phyloP scores from a whole-genome alignment of 768 basidiomycete genomes.

The Antrodiella citrinella region DNA sequence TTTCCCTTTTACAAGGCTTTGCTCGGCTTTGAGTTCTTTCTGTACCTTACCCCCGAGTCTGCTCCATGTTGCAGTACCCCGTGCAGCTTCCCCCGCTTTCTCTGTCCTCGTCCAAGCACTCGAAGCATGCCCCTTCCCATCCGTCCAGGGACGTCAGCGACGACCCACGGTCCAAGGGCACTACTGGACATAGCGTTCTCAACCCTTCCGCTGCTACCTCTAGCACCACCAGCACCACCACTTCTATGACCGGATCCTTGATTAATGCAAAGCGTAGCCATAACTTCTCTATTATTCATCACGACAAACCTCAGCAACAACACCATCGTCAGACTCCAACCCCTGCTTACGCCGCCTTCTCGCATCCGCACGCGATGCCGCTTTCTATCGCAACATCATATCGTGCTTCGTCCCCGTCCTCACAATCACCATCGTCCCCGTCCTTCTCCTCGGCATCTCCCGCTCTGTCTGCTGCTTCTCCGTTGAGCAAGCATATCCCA shows the following conservation, averaged over 20 bases:
- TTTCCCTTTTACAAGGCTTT: not conserved
- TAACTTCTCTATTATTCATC: not conserved
- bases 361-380: constrained; percentile 21
- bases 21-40: not conserved
- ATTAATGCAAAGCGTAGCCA: not conserved
- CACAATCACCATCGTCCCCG: constrained; percentile 27
- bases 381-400: constrained; percentile 25
- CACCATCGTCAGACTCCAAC: constrained; percentile 4
- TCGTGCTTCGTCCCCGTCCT: constrained; percentile 18
- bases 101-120: constrained; percentile 24
- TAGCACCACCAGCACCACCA: not conserved
- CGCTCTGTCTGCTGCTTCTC: constrained; percentile 15
- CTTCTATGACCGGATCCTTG: not conserved
- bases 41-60: not conserved
- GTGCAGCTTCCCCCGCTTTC: constrained; percentile 26
- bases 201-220: not conserved
- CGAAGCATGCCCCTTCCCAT: constrained; percentile 16
- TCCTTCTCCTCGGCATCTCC: constrained; percentile 25
- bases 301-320: not conserved
- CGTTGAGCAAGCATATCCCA: constrained; percentile 10
- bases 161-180: constrained; percentile 8
- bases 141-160: constrained; percentile 7
- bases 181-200: not conserved
- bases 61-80: constrained; percentile 29
- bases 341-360: constrained; percentile 11